Evolutionary conservation across 1,139 yeast species (phyloP), one percentile per base, ranked within the genome.

Genomic region (Hanseniaspora uvarum): DNA sequence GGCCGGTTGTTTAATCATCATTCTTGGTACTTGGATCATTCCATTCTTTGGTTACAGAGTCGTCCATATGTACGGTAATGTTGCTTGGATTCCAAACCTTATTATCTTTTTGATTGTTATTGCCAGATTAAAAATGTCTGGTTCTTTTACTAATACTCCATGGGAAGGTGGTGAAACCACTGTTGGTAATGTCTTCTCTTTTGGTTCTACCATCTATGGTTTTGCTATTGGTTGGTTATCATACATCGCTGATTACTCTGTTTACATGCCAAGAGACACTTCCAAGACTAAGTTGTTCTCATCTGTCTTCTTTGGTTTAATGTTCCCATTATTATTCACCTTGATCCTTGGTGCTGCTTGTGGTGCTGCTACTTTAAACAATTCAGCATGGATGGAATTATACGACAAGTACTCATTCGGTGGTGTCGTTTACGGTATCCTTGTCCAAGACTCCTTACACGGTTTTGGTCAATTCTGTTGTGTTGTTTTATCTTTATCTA

Each of bases 161-260:
- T 65, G 68, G 65, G 56, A 59, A 23, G 59, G 65, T 53, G 87
- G 88, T 59, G 61, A 66, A 34, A 74, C 77, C 44, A 76, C 81
- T 54, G 94, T 94, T 46, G 96, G 89, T 61, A 65, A 70, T 62
- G 92, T 87, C 33, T 74, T 89, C 56, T 81, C 94, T 39, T 87
- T 85, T 62, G 96, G 96, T 66, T 83, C 88, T 65, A 72, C 95
- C 50, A 70, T 86, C 59, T 89, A 77, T 63, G 96, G 96, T 59
- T 89, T 84, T 64, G 95, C 96, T 52, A 79, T 95, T 55, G 96
- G 96, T 59, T 88, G 96, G 96, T 80, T 94, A 56, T 83, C 96
- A 24, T 86, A 83, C 64, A 94, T 96, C 46, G 80, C 95, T 43
- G 96, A 88, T 71, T 89, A 88, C 70, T 86, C 95, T 54, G 89